Evolutionary conservation across 1,284 basidiomycete genomes (phyloP), one percentile per base, ranked within the genome.

Genomic region (Athelia psychrophila): DNA sequence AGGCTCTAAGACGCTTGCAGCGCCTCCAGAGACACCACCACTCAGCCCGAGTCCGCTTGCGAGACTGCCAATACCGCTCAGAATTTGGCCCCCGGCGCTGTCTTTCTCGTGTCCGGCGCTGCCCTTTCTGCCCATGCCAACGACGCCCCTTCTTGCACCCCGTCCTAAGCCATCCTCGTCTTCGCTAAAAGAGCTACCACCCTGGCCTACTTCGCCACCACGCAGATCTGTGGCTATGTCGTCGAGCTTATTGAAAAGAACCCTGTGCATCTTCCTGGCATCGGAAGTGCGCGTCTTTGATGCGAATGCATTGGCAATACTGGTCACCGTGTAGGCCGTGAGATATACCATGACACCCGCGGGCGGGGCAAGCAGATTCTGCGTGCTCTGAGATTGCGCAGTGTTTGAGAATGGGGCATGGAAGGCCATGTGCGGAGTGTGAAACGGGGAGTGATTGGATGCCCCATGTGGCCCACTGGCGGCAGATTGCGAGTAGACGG

Each of bases 241-340:
- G 55, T 80, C 79, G 16, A 82, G 59, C 58, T 76, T 78, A 55
- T 71, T 77, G 51, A 77, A 68, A 33, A 88, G 72, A 22, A 79
- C 83, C 25, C 81, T 78, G 47, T 83, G 80, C 10, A 85, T 81
- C 54, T 80, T 83, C 54, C 84, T 80, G 9, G 78, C 69, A 52
- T 86, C 86, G 36, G 73, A 68, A 54, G 76, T 71, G 48, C 78
- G 75, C 27, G 70, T 64, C 51, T 75, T 81, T 51, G 73, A 71
- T 22, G 82, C 81, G 56, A 86, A 83, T 10, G 81, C 73, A 1
- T 67, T 57, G 38, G 72, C 64, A 51, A 88, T 76, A 12, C 69
- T 61, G 38, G 76, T 70, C 30, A 86, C 69, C 49, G 81, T 62
- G n/a, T 73, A 60, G 45, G 73, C 73, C 1, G 76, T 78, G 42